Conservation (phyloP, 352 stramenopile genomes). For the Pythium grandisporangium region DNA sequence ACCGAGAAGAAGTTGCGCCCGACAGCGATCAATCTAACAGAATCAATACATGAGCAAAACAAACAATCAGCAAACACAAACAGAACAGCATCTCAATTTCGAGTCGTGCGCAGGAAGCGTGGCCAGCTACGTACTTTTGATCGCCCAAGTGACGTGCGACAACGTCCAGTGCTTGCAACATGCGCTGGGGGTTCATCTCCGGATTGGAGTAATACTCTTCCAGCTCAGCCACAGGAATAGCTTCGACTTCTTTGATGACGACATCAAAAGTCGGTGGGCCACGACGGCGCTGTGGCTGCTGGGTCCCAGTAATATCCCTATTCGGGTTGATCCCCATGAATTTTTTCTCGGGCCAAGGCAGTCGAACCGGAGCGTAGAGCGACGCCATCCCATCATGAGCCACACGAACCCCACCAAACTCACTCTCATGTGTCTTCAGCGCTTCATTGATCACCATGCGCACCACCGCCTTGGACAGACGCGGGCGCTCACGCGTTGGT, state of each 20-base stretch:
- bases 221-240: constrained; percentile 33
- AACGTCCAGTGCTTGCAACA: constrained; percentile 69
- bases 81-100: no score
- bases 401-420: constrained; percentile 44
- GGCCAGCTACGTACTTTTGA: constrained; percentile 23
- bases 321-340: constrained; percentile 52
- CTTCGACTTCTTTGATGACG: constrained; percentile 58
- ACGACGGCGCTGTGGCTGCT: constrained; percentile 14
- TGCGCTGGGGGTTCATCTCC: constrained; percentile 45
- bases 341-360: constrained; percentile 40
- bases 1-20: constrained; percentile 68
- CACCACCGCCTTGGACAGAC: constrained; percentile 37
- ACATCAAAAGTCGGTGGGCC: constrained; percentile 51
- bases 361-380: constrained; percentile 31
- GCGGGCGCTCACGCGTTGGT: constrained; percentile 15
- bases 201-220: constrained; percentile 42
- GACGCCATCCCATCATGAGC: constrained; percentile 59
- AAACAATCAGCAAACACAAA: not conserved
- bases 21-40: constrained; percentile 33
- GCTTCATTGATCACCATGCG: constrained; percentile 53
- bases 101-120: no score
- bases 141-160: constrained; percentile 43
- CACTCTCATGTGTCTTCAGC: constrained; percentile 31
- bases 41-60: constrained; percentile 1
- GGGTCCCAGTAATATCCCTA: constrained; percentile 4